Conservation (phyloP, 2,329 filamentous ascomycete species). For the Hysterium pulicare region DNA sequence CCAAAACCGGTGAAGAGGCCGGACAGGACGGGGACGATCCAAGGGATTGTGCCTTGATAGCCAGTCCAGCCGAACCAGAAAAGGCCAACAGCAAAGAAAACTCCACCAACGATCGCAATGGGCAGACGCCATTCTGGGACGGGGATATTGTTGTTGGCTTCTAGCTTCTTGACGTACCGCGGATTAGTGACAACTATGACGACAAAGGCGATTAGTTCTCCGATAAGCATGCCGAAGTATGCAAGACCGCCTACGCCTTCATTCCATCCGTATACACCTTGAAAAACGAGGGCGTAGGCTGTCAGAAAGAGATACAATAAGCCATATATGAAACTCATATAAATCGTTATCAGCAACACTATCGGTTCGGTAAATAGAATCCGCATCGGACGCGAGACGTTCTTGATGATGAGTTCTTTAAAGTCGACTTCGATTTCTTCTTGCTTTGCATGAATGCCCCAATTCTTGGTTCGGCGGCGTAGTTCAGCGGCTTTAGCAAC, state of each 20-base stretch:
- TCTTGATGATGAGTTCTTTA: conserved; percentile 49
- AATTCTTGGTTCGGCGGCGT: conserved; percentile 55
- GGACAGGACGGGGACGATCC: conserved; percentile 39
- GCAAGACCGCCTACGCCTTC: conserved; percentile 70
- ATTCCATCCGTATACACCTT: conserved; percentile 65
- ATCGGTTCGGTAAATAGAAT: conserved; percentile 51
- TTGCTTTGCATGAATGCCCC: conserved; percentile 59
- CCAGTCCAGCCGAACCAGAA: conserved; percentile 40
- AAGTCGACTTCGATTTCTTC: conserved; percentile 55
- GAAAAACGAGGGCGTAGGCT: conserved; percentile 79
- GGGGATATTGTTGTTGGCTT: conserved; percentile 48
- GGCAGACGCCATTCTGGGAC: conserved; percentile 58
- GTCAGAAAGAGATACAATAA: conserved; percentile 83
- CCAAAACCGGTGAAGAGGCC: conserved; percentile 57
- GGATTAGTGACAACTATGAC: conserved; percentile 63
- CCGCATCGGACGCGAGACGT: conserved; percentile 50
- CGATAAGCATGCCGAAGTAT: conserved; percentile 80
- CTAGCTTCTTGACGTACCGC: conserved; percentile 54
- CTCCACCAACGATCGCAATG: conserved; percentile 52
- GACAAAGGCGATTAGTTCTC: conserved; percentile 65
- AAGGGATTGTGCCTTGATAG: conserved; percentile 42
- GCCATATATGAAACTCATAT: conserved; percentile 52
- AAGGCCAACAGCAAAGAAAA: conserved; percentile 38
- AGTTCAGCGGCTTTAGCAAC: conserved; percentile 55
- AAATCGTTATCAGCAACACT: conserved; percentile 46